A percentile compares a stretch with the other conserved stretches of the same genome.
Conservation (phyloP, 768 basidiomycete species). For the Tulasnella sp. region DNA sequence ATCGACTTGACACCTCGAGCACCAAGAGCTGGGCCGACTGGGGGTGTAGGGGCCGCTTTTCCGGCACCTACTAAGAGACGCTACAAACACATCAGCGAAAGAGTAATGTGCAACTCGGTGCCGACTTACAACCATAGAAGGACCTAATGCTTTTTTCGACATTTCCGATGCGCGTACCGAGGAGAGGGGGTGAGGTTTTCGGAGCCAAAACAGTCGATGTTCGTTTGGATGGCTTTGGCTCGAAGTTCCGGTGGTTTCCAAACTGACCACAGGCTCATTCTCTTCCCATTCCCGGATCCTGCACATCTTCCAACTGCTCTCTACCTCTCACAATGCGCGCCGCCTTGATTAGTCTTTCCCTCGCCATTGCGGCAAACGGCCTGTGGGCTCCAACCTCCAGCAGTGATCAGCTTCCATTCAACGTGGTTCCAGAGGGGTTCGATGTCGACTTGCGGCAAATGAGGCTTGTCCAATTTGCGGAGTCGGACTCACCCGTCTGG, state of each 20-base stretch:
- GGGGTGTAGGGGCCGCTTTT: slow-evolving; percentile 92
- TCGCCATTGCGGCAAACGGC: slow-evolving; percentile 9
- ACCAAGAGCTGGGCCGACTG: slow-evolving; percentile 94
- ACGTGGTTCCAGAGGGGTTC: slow-evolving; percentile 43
- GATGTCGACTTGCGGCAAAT: slow-evolving; percentile 61
- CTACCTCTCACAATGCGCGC: slow-evolving; percentile 11
- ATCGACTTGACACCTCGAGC: slow-evolving; percentile 98
- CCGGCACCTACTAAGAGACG: slow-evolving; percentile 84
- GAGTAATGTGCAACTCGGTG: slow-evolving; percentile 11
- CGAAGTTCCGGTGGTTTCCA: background rate
- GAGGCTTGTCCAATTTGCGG: slow-evolving; percentile 70
- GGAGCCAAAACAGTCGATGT: slow-evolving; percentile 2
- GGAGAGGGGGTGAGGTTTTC: slow-evolving; percentile 8
- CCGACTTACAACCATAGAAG: slow-evolving; percentile 65
- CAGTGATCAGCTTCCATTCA: background rate
- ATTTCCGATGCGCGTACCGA: slow-evolving; percentile 33
- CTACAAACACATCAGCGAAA: slow-evolving; percentile 33
- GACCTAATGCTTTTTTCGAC: slow-evolving; percentile 62
- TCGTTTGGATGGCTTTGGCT: background rate
- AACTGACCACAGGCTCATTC: slow-evolving; percentile 6
- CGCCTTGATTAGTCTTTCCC: background rate
- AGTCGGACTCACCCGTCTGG: slow-evolving; percentile 56
- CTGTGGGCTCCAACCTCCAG: background rate
- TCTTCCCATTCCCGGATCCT: slow-evolving; percentile 12
- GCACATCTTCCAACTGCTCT: background rate